These are phyloP conservation scores for Candida hungchunana DNA, from an alignment of 805 yeast species.

Conservation along the genomic window DNA sequence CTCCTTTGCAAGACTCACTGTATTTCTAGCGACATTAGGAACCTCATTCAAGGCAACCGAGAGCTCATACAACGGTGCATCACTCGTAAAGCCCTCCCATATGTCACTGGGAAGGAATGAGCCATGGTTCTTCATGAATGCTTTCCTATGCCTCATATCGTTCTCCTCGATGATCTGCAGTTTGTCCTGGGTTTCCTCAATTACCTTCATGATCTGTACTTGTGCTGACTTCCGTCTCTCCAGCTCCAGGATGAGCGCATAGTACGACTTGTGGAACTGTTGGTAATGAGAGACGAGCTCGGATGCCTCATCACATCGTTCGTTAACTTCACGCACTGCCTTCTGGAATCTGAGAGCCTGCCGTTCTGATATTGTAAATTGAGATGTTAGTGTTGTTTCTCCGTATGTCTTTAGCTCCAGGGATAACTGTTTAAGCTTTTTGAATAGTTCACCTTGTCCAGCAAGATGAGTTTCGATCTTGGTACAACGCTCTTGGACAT, in stretches of 20 bases:
- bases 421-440: slow-evolving; percentile 21
- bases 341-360: slow-evolving; percentile 12
- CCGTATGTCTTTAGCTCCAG: slow-evolving; percentile 24
- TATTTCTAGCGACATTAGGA: slow-evolving; percentile 3
- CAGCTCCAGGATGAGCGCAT: slow-evolving; percentile 47
- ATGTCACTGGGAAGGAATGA: slow-evolving; percentile 52
- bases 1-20: slow-evolving; percentile 3
- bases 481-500: slow-evolving; percentile 23
- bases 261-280: slow-evolving; percentile 48
- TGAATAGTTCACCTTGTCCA: slow-evolving; percentile 10
- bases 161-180: slow-evolving; percentile 36
- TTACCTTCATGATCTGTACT: slow-evolving; percentile 34
- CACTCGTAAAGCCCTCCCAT: slow-evolving; percentile 41
- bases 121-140: slow-evolving; percentile 45
- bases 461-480: slow-evolving; percentile 22
- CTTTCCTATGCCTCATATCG: slow-evolving; percentile 40
- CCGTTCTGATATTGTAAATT: slow-evolving; percentile 12
- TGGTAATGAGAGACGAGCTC: slow-evolving; percentile 46
- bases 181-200: slow-evolving; percentile 38
- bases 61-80: slow-evolving; percentile 15
- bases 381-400: slow-evolving; percentile 12
- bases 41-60: slow-evolving; percentile 1
- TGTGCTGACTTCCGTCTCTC: slow-evolving; percentile 44
- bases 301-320: slow-evolving; percentile 19
- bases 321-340: slow-evolving; percentile 13